phyloP scores from a whole-genome alignment of 2,329 filamentous ascomycete genomes.

The Aurifilum marmelostoma region DNA sequence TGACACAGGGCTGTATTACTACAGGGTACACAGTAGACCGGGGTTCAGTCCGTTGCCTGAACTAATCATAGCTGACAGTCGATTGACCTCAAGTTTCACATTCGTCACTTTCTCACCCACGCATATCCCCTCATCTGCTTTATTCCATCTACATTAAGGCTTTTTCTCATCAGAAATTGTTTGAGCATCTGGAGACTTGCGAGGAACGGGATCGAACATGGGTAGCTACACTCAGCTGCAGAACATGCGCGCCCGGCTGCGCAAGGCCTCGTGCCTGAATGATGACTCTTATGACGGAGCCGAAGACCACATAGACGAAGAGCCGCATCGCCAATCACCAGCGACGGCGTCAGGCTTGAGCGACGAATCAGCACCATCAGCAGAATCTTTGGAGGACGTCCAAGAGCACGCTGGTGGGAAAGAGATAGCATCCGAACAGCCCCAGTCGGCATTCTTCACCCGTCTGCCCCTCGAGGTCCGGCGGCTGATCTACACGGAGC shows the following conservation, averaged over 20 bases:
- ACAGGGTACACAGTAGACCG: background rate
- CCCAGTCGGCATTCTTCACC: constrained; percentile 33
- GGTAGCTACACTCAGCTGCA: constrained; percentile 19
- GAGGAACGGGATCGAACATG: constrained; percentile 1
- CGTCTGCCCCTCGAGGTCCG: constrained; percentile 29
- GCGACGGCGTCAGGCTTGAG: background rate
- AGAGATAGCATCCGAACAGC: constrained; percentile 14
- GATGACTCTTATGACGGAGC: constrained; percentile 9
- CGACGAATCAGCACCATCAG: background rate
- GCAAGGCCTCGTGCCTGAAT: constrained; percentile 26
- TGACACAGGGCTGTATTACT: background rate
- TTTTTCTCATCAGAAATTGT: background rate
- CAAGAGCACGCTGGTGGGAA: background rate
- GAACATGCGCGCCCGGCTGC: constrained; percentile 23
- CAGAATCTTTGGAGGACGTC: background rate
- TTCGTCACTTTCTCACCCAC: background rate
- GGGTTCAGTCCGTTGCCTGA: background rate
- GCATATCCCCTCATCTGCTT: background rate
- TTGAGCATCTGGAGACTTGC: background rate
- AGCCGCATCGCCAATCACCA: background rate
- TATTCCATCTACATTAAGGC: background rate
- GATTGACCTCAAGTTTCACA: background rate
- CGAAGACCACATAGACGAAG: background rate
- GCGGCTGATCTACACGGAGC: constrained; percentile 28
- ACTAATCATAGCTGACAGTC: too few species aligned